Evolutionary conservation across 1,139 yeast species (phyloP).

Genomic region (Torulaspora pretoriensis): DNA sequence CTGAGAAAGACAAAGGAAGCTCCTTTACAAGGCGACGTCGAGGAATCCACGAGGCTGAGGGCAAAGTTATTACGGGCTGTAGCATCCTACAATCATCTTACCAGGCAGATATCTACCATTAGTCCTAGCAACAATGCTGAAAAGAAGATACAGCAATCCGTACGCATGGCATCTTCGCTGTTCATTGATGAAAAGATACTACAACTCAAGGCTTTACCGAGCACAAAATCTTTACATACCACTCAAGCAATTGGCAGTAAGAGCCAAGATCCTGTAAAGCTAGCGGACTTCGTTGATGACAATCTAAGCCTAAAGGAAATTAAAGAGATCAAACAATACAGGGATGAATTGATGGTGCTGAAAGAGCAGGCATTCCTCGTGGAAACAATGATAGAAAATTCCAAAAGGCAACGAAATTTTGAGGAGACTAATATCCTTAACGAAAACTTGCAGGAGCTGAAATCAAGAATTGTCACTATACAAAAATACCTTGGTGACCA

Average conservation of each 20-base stretch:
- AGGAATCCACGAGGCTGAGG: constrained; percentile 41
- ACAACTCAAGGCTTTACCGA: constrained; percentile 49
- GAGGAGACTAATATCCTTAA: constrained; percentile 69
- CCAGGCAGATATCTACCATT: constrained; percentile 40
- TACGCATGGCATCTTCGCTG: constrained; percentile 44
- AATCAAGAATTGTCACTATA: constrained; percentile 47
- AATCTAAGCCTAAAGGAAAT: constrained; percentile 42
- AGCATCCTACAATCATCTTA: constrained; percentile 43
- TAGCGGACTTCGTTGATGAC: constrained; percentile 21
- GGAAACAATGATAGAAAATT: constrained; percentile 55
- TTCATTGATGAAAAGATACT: constrained; percentile 54
- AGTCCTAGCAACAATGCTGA: constrained; percentile 39
- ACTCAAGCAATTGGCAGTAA: constrained; percentile 13
- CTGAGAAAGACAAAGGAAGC: constrained; percentile 22
- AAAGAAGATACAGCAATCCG: constrained; percentile 42
- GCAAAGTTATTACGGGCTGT: constrained; percentile 44
- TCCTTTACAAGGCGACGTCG: constrained; percentile 34
- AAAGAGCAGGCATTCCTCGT: constrained; percentile 79
- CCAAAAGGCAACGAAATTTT: constrained; percentile 64
- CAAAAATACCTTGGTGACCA: constrained; percentile 60
- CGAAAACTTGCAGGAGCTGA: constrained; percentile 56
- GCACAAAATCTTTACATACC: constrained; percentile 23
- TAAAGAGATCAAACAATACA: constrained; percentile 51
- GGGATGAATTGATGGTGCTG: constrained; percentile 80
- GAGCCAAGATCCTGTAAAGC: constrained; percentile 19